Percentiles rank a stretch among this genome's conserved stretches.
These are phyloP conservation scores for Epichloe festucae DNA, from an alignment of 2,329 filamentous ascomycete genomes.

Conservation along the genomic window DNA sequence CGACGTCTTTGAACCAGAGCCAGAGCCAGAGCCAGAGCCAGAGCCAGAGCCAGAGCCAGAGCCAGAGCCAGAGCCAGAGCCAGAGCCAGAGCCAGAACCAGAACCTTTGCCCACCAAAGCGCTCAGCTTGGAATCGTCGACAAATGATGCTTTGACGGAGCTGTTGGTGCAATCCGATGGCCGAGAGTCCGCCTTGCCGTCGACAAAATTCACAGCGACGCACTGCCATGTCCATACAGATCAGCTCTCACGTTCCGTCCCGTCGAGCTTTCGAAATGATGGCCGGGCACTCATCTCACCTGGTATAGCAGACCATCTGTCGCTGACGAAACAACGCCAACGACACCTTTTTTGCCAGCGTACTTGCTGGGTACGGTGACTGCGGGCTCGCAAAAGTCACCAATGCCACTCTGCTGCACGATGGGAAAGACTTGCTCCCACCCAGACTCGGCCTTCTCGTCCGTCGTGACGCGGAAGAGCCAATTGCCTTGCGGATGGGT, in stretches of 20 bases:
- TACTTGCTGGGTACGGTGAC: constrained; percentile 37
- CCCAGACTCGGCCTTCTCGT: constrained; percentile 30
- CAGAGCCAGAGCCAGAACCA: not conserved
- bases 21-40: constrained; percentile 1
- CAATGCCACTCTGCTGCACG: constrained; percentile 40
- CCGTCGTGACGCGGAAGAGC: constrained; percentile 45
- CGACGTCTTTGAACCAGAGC: constrained; percentile 8
- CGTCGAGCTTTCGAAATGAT: not conserved
- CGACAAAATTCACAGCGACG: constrained; percentile 41
- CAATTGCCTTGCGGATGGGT: constrained; percentile 40
- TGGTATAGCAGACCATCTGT: constrained; percentile 44
- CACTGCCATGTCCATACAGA: constrained; percentile 25
- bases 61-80: not conserved
- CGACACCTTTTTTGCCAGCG: constrained; percentile 40
- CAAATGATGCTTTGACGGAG: constrained; percentile 17
- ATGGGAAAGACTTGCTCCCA: constrained; percentile 45
- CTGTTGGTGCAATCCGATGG: constrained; percentile 24
- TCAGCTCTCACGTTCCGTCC: not conserved
- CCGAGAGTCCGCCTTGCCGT: constrained; percentile 17
- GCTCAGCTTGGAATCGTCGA: constrained; percentile 20
- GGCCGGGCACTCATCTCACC: constrained; percentile 20
- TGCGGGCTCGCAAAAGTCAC: constrained; percentile 37
- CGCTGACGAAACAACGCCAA: constrained; percentile 38
- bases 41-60: constrained; percentile 2
- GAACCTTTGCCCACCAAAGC: constrained; percentile 17